Base-by-base conservation (phyloP, 257 asterid genomes). In the Mitragyna speciosa region DNA sequence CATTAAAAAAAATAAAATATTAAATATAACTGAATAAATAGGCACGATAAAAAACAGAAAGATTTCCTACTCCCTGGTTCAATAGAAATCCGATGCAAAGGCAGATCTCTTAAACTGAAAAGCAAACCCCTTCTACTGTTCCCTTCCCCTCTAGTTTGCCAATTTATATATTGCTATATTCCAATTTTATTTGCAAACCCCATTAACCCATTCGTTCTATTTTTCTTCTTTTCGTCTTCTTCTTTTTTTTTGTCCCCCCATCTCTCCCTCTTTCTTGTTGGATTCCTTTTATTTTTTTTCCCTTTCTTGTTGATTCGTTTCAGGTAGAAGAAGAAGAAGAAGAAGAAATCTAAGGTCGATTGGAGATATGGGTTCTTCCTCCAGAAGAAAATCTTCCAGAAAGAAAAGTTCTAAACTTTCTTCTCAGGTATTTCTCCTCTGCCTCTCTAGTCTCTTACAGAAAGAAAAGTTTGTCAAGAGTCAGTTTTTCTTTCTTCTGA, bases 381-480 rank as follows among this genome's bases (percentile, higher is more conserved):
- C 94, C 2, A 90, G 83, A 61, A 39, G 72, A 70, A 92, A 91
- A 84, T 83, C 91, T 41, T 86, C 89, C 12, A 91, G 86, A 87
- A 84, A 77, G 82, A 90, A 80, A 86, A 91, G 89, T 84, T 86
- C 90, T 68, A 93, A 87, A 74, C 72, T 83, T 70, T 87, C 88
- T 76, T 88, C 87, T 41, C 72, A 85, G 95, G 96, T 36, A 2
- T 36, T 4, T 36, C 41, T 36, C 2, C 41, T 36, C 41, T 36
- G 3, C 41, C 41, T 36, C 41, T 36, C 41, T 36, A 36, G 41
- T 45, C 49, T 45, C 49, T n/a, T n/a, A n/a, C n/a, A n/a, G n/a
- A n/a, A n/a, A n/a, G n/a, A n/a, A n/a, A n/a, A n/a, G n/a, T n/a
- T n/a, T n/a, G 11, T 45, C 8, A 45, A 45, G 49, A 45, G 1